These are phyloP conservation scores for Apiotrichum akiyoshidainum DNA, from an alignment of 1,284 basidiomycete genomes.

Conservation along the genomic window DNA sequence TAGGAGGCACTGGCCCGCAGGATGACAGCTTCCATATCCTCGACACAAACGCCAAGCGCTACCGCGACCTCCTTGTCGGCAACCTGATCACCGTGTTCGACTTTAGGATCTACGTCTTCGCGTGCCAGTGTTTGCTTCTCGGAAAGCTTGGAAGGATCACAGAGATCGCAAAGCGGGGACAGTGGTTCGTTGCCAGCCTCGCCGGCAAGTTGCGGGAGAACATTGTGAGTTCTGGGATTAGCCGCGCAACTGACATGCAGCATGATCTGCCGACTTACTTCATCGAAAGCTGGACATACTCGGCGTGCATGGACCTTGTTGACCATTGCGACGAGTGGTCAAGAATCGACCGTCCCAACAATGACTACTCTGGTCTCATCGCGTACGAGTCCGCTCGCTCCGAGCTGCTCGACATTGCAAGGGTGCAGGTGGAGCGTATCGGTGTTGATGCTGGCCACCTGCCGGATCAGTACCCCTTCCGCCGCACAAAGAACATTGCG, in stretches of 20 bases:
- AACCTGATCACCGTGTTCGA: slow-evolving; percentile 93
- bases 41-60: slow-evolving; percentile 76
- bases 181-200: slow-evolving; percentile 46
- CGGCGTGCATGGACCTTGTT: slow-evolving; percentile 80
- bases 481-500: slow-evolving; percentile 15
- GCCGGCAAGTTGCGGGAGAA: slow-evolving; percentile 60
- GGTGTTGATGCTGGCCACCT: slow-evolving; percentile 40
- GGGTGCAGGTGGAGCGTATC: slow-evolving; percentile 47
- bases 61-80: slow-evolving; percentile 81
- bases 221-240: slow-evolving; percentile 57
- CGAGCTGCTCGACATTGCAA: slow-evolving; percentile 46
- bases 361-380: slow-evolving; percentile 59
- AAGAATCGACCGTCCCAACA: slow-evolving; percentile 44
- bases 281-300: slow-evolving; percentile 91
- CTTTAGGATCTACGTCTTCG: slow-evolving; percentile 85
- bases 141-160: slow-evolving; percentile 76
- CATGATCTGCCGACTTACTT: slow-evolving; percentile 70
- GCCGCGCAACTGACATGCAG: slow-evolving; percentile 50
- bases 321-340: slow-evolving; percentile 80
- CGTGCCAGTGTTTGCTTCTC: slow-evolving; percentile 75
- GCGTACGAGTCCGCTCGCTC: slow-evolving; percentile 47
- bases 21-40: slow-evolving; percentile 82
- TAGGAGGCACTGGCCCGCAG: slow-evolving; percentile 58
- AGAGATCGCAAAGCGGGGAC: slow-evolving; percentile 67
- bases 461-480: slow-evolving; percentile 41